Base-by-base conservation (phyloP, 2,329 filamentous ascomycete species). In the Aspergillus novoparasiticus region DNA sequence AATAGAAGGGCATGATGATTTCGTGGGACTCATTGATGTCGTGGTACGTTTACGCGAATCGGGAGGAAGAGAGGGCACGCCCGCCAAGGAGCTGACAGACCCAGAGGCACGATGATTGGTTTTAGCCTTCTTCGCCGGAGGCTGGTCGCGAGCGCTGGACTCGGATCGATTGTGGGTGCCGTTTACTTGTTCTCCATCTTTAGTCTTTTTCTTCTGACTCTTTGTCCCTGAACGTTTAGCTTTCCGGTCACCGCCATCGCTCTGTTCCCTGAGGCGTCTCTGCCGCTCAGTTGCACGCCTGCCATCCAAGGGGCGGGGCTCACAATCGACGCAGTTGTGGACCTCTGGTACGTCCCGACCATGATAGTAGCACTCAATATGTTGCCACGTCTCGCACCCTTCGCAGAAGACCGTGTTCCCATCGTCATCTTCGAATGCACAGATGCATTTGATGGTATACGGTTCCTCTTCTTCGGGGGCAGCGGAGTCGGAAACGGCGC, bases 381-480 rank as follows among this genome's bases (percentile, higher is more conserved):
- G 95, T 80, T 99, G 95, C 95, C 95, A 99, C 57, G 93, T 95
- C 76, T 97, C 92, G 84, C 95, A 99, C 63, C 85, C 87, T 77
- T 98, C 95, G 84, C 95, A 99, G 79, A 94, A 93, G 66, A 99
- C 96, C 64, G 95, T 99, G 79, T 92, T 94, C 80, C 95, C 95
- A 83, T 99, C 95, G 84, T 99, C 95, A 82, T 96, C 93, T 77
- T 88, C 83, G 79, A 91, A 97, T 77, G 89, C 89, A 82, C 95
- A 99, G 72, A 98, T 96, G 86, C 95, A 99, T 84, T 96, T 97
- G 83, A 98, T 97, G 64, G 92, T 96, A 79, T 96, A 96, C 65
- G 80, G 80, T 65, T 82, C 80, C 67, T 80, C 78, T 65, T 82
- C 80, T 57, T 81, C 80, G 64, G 76, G 73, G 59, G 73, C 71